Conservation (phyloP, 306 rosid species). For the Fragaria ananassa region DNA sequence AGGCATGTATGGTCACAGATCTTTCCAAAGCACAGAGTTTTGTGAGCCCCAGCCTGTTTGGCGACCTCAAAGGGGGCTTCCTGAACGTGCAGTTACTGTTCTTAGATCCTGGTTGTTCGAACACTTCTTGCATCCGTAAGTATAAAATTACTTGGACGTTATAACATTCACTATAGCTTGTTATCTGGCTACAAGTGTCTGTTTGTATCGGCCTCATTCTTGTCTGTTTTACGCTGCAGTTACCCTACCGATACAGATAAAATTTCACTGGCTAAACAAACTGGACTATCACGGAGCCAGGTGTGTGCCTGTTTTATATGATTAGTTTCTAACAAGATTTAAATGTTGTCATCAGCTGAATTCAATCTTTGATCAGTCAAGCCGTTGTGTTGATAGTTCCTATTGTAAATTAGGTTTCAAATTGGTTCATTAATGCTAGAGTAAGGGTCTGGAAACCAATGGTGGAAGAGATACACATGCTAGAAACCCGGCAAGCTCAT, state of each 20-base stretch:
- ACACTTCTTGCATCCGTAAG: conserved; percentile 94
- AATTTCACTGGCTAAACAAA: conserved; percentile 81
- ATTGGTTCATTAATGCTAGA: conserved; percentile 96
- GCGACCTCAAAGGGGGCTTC: conserved; percentile 94
- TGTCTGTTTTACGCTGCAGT: conserved; percentile 32
- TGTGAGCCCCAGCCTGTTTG: conserved; percentile 75
- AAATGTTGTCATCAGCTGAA: neutral
- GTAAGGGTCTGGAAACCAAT: conserved; percentile 96
- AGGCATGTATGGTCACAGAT: conserved; percentile 39
- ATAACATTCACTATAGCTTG: neutral
- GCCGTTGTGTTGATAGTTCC: neutral
- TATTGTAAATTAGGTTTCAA: conserved; percentile 54
- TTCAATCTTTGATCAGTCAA: neutral
- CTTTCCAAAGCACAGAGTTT: conserved; percentile 42
- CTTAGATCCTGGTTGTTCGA: conserved; percentile 88
- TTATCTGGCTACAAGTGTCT: neutral
- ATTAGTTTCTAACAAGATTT: neutral
- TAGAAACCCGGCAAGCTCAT: conserved; percentile 65
- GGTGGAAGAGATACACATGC: conserved; percentile 90
- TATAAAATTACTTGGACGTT: neutral
- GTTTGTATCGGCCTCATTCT: neutral
- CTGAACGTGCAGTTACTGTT: conserved; percentile 74
- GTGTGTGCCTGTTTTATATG: conserved; percentile 23
- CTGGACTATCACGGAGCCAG: conserved; percentile 93
- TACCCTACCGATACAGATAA: conserved; percentile 92